These are phyloP conservation scores for Herpetomonas samuelpessoai DNA, from an alignment of 208 protist species.

Conservation along the genomic window DNA sequence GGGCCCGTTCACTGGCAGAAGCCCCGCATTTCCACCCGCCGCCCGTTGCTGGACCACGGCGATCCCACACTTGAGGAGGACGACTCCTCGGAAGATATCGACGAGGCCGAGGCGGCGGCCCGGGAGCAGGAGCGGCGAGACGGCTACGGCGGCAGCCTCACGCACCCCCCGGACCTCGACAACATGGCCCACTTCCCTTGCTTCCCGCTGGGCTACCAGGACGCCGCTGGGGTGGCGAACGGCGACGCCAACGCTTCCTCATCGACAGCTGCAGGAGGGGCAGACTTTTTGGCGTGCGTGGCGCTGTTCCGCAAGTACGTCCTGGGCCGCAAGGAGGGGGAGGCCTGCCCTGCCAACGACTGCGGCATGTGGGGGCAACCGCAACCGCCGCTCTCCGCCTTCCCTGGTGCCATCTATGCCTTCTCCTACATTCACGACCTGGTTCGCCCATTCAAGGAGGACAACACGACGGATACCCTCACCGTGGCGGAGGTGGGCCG, in stretches of 20 bases:
- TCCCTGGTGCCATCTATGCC: constrained; percentile 53
- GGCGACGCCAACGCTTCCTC: constrained; percentile 3
- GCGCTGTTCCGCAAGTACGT: constrained; percentile 33
- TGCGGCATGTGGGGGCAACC: constrained; percentile 60
- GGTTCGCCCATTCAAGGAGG: constrained; percentile 6
- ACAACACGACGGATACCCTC: constrained; percentile 21
- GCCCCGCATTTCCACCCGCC: constrained; percentile 1
- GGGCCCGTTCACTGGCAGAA: background rate
- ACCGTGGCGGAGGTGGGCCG: constrained; percentile 21
- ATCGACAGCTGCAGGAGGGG: background rate
- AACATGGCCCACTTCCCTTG: constrained; percentile 21
- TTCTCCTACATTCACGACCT: constrained; percentile 59
- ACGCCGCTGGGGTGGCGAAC: constrained; percentile 20
- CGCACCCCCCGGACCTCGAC: background rate
- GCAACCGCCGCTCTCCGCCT: constrained; percentile 51
- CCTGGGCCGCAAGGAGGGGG: constrained; percentile 24
- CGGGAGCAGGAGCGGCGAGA: background rate
- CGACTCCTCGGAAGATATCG: background rate
- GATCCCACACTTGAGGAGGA: background rate
- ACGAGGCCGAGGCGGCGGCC: background rate
- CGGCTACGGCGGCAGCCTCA: background rate
- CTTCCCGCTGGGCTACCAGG: constrained; percentile 22
- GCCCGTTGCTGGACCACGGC: background rate
- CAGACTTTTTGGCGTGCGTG: constrained; percentile 43
- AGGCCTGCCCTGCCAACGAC: constrained; percentile 8